These are phyloP conservation scores for Xylaria castorea DNA, from an alignment of 495 filamentous ascomycete genomes.

Conservation along the genomic window DNA sequence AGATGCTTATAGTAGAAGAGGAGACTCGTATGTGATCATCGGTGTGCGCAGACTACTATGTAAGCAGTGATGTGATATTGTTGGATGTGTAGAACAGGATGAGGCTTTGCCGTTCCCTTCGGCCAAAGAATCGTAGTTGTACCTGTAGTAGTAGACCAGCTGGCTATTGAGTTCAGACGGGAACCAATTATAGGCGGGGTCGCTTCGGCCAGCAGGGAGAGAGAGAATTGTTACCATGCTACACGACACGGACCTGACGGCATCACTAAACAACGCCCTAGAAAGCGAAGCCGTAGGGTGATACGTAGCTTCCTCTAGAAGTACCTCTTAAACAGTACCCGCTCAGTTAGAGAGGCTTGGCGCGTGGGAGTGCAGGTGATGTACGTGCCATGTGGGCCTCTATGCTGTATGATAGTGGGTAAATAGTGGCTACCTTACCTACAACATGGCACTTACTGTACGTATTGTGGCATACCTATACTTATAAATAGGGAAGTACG, in stretches of 20 bases:
- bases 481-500: not conserved
- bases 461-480: not conserved
- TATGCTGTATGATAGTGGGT: not conserved
- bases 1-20: not conserved
- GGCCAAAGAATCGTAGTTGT: not conserved
- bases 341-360: not conserved
- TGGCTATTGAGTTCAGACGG: not conserved
- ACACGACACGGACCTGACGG: not conserved
- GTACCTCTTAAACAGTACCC: slow-evolving; percentile 20
- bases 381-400: not conserved
- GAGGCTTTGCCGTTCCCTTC: slow-evolving; percentile 15
- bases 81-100: slow-evolving; percentile 9
- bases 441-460: slow-evolving; percentile 7
- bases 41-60: not conserved
- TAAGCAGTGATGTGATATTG: slow-evolving; percentile 3
- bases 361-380: slow-evolving; percentile 1
- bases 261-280: not conserved
- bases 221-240: slow-evolving; percentile 12
- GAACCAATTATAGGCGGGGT: slow-evolving; percentile 22
- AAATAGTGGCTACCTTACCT: not conserved
- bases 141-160: not conserved
- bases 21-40: not conserved
- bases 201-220: not conserved
- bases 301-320: not conserved
- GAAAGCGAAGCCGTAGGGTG: not conserved